phyloP scores from a whole-genome alignment of 1,284 basidiomycete genomes.

The Trametes pubescens region DNA sequence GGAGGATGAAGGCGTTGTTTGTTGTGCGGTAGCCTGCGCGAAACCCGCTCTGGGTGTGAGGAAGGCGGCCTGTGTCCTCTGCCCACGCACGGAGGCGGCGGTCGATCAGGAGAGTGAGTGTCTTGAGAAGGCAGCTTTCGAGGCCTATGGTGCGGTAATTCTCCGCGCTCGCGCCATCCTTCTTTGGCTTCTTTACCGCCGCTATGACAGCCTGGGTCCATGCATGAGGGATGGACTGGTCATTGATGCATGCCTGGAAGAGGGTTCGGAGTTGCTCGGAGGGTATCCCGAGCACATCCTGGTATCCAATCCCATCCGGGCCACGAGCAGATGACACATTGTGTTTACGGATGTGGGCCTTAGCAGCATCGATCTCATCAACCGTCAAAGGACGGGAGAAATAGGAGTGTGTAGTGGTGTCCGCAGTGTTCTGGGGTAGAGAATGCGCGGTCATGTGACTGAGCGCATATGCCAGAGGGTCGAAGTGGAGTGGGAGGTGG shows the following conservation, averaged over 20 bases:
- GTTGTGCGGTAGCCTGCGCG: constrained; percentile 31
- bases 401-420: constrained; percentile 2
- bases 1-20: constrained; percentile 40
- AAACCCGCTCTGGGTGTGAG: constrained; percentile 40
- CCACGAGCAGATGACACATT: constrained; percentile 21
- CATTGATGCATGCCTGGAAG: constrained; percentile 35
- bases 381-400: constrained; percentile 31
- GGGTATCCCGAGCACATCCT: constrained; percentile 21
- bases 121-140: constrained; percentile 44
- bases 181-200: constrained; percentile 38
- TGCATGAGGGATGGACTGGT: constrained; percentile 24
- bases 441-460: not conserved
- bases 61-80: constrained; percentile 26
- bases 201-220: constrained; percentile 39
- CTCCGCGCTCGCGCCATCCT: constrained; percentile 29
- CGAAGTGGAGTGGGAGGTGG: not conserved
- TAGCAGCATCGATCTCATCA: constrained; percentile 32
- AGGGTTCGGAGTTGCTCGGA: constrained; percentile 29
- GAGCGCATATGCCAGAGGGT: not conserved
- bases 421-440: not conserved
- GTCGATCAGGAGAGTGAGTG: constrained; percentile 41
- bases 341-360: constrained; percentile 22
- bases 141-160: constrained; percentile 43
- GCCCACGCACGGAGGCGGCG: constrained; percentile 31
- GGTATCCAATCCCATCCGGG: constrained; percentile 28